phyloP scores from a whole-genome alignment of 2,329 filamentous ascomycete species.

The Aspergillus sp. region DNA sequence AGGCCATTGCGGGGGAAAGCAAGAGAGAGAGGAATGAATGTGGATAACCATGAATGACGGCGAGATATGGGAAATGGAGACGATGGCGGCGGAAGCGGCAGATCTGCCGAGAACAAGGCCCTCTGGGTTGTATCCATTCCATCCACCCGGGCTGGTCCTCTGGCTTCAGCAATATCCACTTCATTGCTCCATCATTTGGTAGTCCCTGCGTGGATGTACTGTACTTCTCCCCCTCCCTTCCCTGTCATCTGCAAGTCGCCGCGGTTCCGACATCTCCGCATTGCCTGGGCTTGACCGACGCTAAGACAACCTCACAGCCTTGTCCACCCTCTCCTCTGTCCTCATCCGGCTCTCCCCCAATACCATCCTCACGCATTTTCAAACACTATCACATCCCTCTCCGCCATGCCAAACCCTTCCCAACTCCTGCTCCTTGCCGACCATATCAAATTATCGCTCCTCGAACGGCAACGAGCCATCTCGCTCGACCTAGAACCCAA shows the following conservation, averaged over 20 bases:
- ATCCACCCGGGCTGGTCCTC: background rate
- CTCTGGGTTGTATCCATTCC: background rate
- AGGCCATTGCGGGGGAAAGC: constrained; percentile 13
- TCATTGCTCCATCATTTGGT: constrained; percentile 4
- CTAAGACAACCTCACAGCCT: constrained; percentile 2
- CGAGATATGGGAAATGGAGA: constrained; percentile 3
- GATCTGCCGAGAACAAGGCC: constrained; percentile 15
- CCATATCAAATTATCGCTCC: constrained; percentile 92
- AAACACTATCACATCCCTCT: background rate
- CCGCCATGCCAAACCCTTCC: constrained; percentile 56
- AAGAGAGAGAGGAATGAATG: constrained; percentile 2
- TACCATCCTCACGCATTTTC: constrained; percentile 1
- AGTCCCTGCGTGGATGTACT: background rate
- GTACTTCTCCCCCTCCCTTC: background rate
- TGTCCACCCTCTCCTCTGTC: background rate
- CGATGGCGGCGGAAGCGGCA: constrained; percentile 14
- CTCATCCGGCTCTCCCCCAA: background rate
- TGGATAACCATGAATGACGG: constrained; percentile 9
- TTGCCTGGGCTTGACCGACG: constrained; percentile 4
- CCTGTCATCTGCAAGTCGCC: constrained; percentile 1
- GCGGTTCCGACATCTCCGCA: constrained; percentile 12
- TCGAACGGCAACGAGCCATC: constrained; percentile 85
- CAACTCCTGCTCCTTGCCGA: constrained; percentile 93
- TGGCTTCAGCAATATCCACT: constrained; percentile 7
- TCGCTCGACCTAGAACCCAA: constrained; percentile 76